Percentiles rank a stretch among this genome's conserved stretches.
These are phyloP conservation scores for Cyclotella distinguenda DNA, from an alignment of 108 stramenopile species.

Conservation along the genomic window DNA sequence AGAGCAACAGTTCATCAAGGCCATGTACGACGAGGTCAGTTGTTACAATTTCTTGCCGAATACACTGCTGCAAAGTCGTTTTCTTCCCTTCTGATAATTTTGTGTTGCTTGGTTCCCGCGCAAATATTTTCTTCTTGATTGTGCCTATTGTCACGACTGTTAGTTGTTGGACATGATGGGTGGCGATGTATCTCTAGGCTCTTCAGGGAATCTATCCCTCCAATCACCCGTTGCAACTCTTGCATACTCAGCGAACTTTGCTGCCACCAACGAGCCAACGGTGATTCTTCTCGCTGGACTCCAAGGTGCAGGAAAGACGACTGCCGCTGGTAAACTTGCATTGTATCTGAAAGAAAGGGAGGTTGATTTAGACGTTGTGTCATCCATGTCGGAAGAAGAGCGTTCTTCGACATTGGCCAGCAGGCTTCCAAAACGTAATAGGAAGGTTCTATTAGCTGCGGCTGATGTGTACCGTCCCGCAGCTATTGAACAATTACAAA, in stretches of 20 bases:
- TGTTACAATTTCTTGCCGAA: too few species aligned
- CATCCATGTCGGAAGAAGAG: slow-evolving; percentile 53
- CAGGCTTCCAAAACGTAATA: slow-evolving; percentile 65
- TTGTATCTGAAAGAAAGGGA: slow-evolving; percentile 83
- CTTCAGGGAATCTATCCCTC: slow-evolving; percentile 9
- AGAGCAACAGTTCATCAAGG: slow-evolving; percentile 92
- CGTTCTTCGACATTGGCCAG: slow-evolving; percentile 42
- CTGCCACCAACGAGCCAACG: slow-evolving; percentile 51
- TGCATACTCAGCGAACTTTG: slow-evolving; percentile 41
- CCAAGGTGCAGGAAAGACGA: slow-evolving; percentile 97
- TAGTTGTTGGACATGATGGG: slow-evolving; percentile 90
- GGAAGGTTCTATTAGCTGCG: slow-evolving; percentile 88
- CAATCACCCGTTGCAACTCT: slow-evolving; percentile 63
- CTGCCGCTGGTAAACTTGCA: slow-evolving; percentile 92
- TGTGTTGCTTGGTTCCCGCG: too few species aligned
- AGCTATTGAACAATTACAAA: slow-evolving; percentile 90
- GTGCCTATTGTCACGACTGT: too few species aligned
- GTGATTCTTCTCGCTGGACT: slow-evolving; percentile 93
- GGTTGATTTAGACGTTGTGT: slow-evolving; percentile 61
- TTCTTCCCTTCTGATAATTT: neutral
- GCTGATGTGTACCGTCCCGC: slow-evolving; percentile 97
- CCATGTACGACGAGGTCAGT: slow-evolving; percentile 89
- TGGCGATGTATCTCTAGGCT: slow-evolving; percentile 49
- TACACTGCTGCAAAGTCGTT: too few species aligned
- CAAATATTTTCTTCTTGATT: too few species aligned